Evolutionary conservation across 768 basidiomycete species (phyloP), one percentile per base, ranked within the genome.

Genomic region (Mycena haematopus): DNA sequence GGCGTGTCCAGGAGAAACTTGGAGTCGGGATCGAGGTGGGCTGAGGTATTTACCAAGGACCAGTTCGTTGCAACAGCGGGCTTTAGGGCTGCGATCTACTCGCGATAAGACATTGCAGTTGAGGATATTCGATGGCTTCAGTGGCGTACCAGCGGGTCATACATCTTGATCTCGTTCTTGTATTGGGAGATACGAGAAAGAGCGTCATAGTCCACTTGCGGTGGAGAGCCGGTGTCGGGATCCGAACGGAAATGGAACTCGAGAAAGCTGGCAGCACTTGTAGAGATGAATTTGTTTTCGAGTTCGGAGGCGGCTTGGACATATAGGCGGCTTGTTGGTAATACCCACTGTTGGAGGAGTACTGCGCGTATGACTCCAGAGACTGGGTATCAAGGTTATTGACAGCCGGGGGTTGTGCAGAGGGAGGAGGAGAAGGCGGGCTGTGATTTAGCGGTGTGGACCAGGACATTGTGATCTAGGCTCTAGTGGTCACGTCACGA

Each of bases 251-350:
- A 38, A 54, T 60, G 29, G 33, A 54, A 49, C 3, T 60, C 52
- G 45, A 53, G 24, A 29, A 60, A 60, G 24, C n/a, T 6, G 44
- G 21, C 35, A 35, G 59, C 59, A 49, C 45, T 60, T 29, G 52
- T 47, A 29, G 31, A 60, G 35, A 60, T 29, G 35, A 54, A 46
- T 54, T 60, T 60, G 45, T 60, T 47, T 38, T 54, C 44, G 45
- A 60, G 52, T 49, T 60, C 44, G 31, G 45, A 54, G 42, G 58
- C 58, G 31, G 58, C 58, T 54, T 60, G 59, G 13, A 60, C 59
- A 49, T 60, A 54, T n/a, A n/a, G 45, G 52, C 59, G 52, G 59
- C 45, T 40, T 54, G 59, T 49, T 60, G 59, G 59, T 54, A 60
- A 47, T 35, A 44, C 36, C 59, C 59, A 53, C 44, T 60, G 44